These are phyloP conservation scores for Blastobotrys parvus DNA, from an alignment of 805 yeast genomes.

Conservation along the genomic window DNA sequence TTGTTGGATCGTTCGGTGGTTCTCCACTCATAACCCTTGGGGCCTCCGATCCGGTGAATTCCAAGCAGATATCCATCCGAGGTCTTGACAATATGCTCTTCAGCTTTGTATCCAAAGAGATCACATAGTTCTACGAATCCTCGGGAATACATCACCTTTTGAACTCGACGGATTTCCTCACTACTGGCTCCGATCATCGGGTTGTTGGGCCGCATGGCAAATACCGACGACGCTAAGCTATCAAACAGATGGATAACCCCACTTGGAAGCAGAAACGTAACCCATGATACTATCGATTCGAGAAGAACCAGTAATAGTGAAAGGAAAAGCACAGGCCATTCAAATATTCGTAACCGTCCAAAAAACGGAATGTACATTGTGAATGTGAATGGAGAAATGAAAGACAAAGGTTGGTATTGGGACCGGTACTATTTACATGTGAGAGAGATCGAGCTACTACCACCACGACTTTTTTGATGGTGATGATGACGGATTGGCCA, in stretches of 20 bases:
- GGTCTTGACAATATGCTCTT: conserved; percentile 71
- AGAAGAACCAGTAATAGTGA: conserved; percentile 26
- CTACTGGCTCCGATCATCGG: not conserved
- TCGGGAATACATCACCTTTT: conserved; percentile 18
- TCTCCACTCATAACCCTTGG: conserved; percentile 14
- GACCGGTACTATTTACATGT: conserved; percentile 1
- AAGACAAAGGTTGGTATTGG: conserved; percentile 85
- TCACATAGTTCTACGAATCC: conserved; percentile 57
- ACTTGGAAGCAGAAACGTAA: conserved; percentile 25
- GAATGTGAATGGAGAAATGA: conserved; percentile 93
- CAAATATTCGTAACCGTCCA: conserved; percentile 24
- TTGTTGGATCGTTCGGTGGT: not conserved
- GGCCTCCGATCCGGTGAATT: conserved; percentile 51
- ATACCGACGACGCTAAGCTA: conserved; percentile 10
- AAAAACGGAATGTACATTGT: conserved; percentile 25
- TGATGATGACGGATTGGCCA: not conserved
- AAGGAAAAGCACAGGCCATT: conserved; percentile 28
- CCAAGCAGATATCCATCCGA: conserved; percentile 70
- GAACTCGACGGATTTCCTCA: conserved; percentile 3
- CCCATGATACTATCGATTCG: conserved; percentile 23
- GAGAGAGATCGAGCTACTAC: not conserved
- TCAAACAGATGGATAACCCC: conserved; percentile 21
- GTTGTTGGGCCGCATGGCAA: conserved; percentile 3
- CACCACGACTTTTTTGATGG: not conserved
- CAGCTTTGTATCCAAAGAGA: conserved; percentile 60